Conservation (phyloP, 768 basidiomycete genomes). For the Daedalea quercina region DNA sequence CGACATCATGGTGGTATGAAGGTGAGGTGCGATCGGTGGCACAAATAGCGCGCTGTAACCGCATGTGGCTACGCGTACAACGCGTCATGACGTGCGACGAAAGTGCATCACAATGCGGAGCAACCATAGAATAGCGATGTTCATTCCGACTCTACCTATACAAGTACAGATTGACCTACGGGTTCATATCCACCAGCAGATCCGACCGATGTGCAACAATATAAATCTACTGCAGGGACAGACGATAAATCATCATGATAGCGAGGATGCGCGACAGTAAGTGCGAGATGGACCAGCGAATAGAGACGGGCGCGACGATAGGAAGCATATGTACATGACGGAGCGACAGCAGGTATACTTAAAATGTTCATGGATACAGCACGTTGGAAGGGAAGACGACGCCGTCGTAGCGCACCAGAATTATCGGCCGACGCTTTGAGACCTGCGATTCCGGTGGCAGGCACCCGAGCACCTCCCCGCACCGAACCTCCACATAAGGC, state of each 20-base stretch:
- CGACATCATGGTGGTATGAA: slow-evolving; percentile 11
- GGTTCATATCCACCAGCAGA: slow-evolving; percentile 3
- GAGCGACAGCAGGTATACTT: slow-evolving; percentile 10
- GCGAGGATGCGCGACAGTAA: slow-evolving; percentile 10
- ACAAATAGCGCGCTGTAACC: neutral
- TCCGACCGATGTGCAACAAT: slow-evolving; percentile 11
- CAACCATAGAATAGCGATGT: neutral
- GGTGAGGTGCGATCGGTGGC: neutral
- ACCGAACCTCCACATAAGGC: slow-evolving; percentile 82
- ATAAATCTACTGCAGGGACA: slow-evolving; percentile 11
- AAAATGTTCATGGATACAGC: slow-evolving; percentile 69
- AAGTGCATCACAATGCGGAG: neutral
- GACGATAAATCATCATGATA: slow-evolving; percentile 5
- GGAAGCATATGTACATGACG: slow-evolving; percentile 16
- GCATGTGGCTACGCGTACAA: neutral
- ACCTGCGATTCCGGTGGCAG: slow-evolving; percentile 66
- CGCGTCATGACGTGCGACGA: neutral
- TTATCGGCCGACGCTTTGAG: slow-evolving; percentile 68
- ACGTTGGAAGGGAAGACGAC: slow-evolving; percentile 81
- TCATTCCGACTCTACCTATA: slow-evolving; percentile 11
- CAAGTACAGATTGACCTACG: slow-evolving; percentile 13
- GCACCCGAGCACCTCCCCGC: slow-evolving; percentile 80
- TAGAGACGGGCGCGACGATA: slow-evolving; percentile 14
- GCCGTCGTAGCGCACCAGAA: slow-evolving; percentile 79
- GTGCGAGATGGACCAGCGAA: slow-evolving; percentile 5